phyloP scores from a whole-genome alignment of 305 asterid species.

The Fraxinus floribunda region DNA sequence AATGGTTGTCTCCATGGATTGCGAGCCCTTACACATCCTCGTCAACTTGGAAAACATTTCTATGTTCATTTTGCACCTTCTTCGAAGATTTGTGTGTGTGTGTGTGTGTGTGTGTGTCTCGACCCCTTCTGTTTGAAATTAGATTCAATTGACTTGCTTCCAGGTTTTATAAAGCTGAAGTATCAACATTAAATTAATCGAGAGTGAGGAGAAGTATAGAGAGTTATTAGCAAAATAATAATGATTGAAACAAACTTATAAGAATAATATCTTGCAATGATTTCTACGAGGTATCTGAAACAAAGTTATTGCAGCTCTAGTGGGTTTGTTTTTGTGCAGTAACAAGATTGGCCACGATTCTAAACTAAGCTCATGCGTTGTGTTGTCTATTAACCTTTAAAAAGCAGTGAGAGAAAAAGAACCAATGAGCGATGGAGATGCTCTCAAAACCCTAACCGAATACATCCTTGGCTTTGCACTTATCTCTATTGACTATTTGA shows the following conservation, averaged over 20 bases:
- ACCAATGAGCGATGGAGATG: not conserved
- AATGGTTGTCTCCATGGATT: constrained; percentile 24
- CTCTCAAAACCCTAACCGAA: not conserved
- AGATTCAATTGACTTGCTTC: not conserved
- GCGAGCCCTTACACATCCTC: constrained; percentile 5
- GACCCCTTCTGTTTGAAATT: not conserved
- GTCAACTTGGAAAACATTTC: not conserved
- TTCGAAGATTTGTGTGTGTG: not conserved
- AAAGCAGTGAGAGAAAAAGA: not conserved
- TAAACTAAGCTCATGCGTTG: not conserved
- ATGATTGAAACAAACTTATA: not conserved
- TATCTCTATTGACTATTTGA: not conserved
- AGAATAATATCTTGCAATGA: not conserved
- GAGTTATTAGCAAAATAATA: not conserved
- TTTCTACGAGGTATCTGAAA: not conserved
- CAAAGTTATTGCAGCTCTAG: not conserved
- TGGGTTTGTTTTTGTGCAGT: not conserved
- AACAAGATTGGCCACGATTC: not conserved
- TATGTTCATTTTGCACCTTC: not conserved
- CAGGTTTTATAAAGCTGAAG: not conserved
- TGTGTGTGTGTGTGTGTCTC: not conserved
- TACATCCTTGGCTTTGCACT: not conserved
- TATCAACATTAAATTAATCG: not conserved
- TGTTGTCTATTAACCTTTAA: not conserved
- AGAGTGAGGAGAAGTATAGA: not conserved